A percentile compares a stretch with the other conserved stretches of the same genome.
These are phyloP conservation scores for Rubroboletus pulcherrimus DNA, from an alignment of 768 basidiomycete species.

Conservation along the genomic window DNA sequence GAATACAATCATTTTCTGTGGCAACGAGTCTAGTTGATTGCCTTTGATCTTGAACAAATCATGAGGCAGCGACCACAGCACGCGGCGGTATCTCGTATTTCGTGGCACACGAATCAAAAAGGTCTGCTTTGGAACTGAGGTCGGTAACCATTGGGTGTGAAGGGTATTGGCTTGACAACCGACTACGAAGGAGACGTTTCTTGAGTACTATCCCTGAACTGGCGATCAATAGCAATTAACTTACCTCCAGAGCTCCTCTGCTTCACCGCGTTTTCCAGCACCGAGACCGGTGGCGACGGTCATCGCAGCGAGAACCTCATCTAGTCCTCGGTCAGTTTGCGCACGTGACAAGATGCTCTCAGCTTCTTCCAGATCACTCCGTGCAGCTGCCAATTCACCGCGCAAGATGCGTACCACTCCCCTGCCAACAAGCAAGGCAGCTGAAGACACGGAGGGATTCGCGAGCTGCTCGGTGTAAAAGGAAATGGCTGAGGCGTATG, in stretches of 20 bases:
- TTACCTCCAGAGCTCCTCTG: constrained; percentile 68
- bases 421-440: constrained; percentile 73
- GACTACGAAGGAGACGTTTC: constrained; percentile 27
- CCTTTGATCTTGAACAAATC: background rate
- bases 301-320: constrained; percentile 65
- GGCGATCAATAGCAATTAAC: constrained; percentile 25
- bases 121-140: constrained; percentile 51
- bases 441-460: constrained; percentile 72
- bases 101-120: constrained; percentile 62
- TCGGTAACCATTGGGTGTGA: constrained; percentile 67
- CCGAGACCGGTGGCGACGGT: constrained; percentile 62
- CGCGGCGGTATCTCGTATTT: constrained; percentile 60
- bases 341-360: constrained; percentile 42
- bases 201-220: constrained; percentile 1
- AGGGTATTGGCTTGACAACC: constrained; percentile 49
- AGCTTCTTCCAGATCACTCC: constrained; percentile 77
- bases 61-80: constrained; percentile 27
- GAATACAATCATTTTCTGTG: background rate
- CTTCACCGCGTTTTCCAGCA: constrained; percentile 53
- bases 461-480: constrained; percentile 84
- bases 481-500: constrained; percentile 41
- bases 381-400: constrained; percentile 71
- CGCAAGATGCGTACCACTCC: constrained; percentile 76
- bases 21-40: background rate
- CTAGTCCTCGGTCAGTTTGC: constrained; percentile 38